These are phyloP conservation scores for Actinomortierella ambigua DNA, from an alignment of 371 early-diverging fungal genomes.

Conservation along the genomic window DNA sequence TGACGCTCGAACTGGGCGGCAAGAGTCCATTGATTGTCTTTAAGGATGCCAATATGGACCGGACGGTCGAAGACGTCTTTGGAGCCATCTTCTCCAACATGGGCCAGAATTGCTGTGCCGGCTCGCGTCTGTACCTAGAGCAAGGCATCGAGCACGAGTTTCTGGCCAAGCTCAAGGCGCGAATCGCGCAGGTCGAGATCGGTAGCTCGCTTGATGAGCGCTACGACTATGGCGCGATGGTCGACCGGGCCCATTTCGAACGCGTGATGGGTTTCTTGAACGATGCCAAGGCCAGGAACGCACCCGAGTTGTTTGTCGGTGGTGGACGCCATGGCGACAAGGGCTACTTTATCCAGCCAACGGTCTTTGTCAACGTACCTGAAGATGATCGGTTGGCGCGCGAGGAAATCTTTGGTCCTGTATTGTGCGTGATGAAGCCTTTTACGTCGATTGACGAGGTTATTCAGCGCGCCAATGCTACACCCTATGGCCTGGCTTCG, in stretches of 20 bases:
- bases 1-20: conserved; percentile 91
- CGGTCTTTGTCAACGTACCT: conserved; percentile 72
- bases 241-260: conserved; percentile 79
- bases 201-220: conserved; percentile 65
- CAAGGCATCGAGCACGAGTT: conserved; percentile 77
- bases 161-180: conserved; percentile 64
- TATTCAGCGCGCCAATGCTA: conserved; percentile 75
- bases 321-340: conserved; percentile 69
- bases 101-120: conserved; percentile 92
- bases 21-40: conserved; percentile 89
- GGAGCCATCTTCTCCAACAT: conserved; percentile 79
- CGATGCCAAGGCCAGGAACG: conserved; percentile 37
- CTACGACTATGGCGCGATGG: conserved; percentile 75
- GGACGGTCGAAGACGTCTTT: conserved; percentile 73
- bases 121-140: conserved; percentile 85
- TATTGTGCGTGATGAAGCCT: conserved; percentile 74
- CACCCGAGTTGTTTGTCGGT: conserved; percentile 61
- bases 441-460: conserved; percentile 82
- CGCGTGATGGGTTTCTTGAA: conserved; percentile 65
- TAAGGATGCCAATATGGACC: conserved; percentile 81
- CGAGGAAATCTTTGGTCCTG: conserved; percentile 95
- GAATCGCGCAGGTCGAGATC: conserved; percentile 60
- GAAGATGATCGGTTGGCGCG: conserved; percentile 70
- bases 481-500: conserved; percentile 86
- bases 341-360: conserved; percentile 85